Base-by-base conservation (phyloP, 495 filamentous ascomycete genomes). In the Trypethelium eluteriae region DNA sequence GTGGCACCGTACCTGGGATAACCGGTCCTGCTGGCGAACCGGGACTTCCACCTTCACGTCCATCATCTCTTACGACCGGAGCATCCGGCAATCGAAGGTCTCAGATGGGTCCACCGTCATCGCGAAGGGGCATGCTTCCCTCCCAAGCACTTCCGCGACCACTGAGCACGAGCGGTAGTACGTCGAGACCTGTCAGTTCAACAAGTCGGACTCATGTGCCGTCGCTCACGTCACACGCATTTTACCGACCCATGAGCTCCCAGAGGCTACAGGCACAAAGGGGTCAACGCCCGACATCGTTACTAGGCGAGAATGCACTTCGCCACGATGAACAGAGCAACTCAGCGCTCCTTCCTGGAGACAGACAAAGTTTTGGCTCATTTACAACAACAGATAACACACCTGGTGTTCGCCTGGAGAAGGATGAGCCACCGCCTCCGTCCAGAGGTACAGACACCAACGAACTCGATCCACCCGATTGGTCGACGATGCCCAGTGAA, bases 191-290 rank as follows among this genome's bases (percentile, higher is more conserved):
- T 4, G 46, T 38, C 2, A 65, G 66, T 12, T 53, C 88, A 2
- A 83, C 82, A 2, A 91, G 89, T 74, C 83, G 86, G 72, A 93
- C 89, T 18, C 94, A 98, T 80, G 93, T 96, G 44, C 93, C 94
- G 7, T 90, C 89, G 1, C 79, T 98, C 38, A 86, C 92, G 7
- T 91, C 92, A 14, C 88, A 93, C 69, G 93, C 89, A 25, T 98
- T 98, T 76, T 96, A 96, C 71, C 87, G 88, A 9, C 94, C 94
- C 18, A 96, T 98, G 94, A 97, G 92, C 78, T 95, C 92, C 34
- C 93, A 97, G 76, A 86, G 90, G 73, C 80, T 97, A 62, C 94
- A 98, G 76, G 93, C 92, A 63, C 95, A 98, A 74, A 81, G 94
- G 73, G 86, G 86, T 59, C 80, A 82, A 36, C 79, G 83, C 12